A percentile compares a stretch with the other conserved stretches of the same genome.
Conservation (phyloP, 768 basidiomycete species). For the Termitomyces sp. region DNA sequence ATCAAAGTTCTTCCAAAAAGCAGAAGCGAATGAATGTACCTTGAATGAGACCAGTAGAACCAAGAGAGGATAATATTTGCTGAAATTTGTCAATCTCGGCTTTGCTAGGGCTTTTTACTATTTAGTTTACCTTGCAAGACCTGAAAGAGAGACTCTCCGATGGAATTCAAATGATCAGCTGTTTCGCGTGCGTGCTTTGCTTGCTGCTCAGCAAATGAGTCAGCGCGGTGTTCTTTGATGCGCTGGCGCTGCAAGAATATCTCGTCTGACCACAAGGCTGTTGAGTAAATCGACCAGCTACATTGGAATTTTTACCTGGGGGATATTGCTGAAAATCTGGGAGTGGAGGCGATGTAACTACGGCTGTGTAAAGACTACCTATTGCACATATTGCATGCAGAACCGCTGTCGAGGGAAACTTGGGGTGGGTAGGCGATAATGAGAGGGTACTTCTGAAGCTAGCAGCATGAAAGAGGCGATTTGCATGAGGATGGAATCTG, state of each 20-base stretch:
- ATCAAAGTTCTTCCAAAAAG: neutral
- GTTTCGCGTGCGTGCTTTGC: constrained; percentile 49
- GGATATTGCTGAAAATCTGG: constrained; percentile 44
- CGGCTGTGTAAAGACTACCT: constrained; percentile 71
- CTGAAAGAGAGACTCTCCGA: constrained; percentile 54
- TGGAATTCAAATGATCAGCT: constrained; percentile 39
- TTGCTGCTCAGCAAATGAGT: constrained; percentile 65
- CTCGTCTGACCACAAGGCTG: constrained; percentile 34
- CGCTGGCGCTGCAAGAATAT: constrained; percentile 47
- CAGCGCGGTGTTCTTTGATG: constrained; percentile 38
- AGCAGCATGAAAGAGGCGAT: constrained; percentile 61
- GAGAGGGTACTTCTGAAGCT: constrained; percentile 62
- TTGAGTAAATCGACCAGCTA: neutral
- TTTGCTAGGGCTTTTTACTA: neutral
- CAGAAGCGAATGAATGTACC: constrained; percentile 30
- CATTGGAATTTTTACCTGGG: constrained; percentile 29
- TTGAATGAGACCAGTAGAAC: constrained; percentile 74
- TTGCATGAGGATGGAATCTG: constrained; percentile 67
- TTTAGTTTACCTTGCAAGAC: constrained; percentile 52
- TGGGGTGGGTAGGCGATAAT: constrained; percentile 61
- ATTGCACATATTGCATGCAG: constrained; percentile 87
- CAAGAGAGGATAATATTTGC: constrained; percentile 61
- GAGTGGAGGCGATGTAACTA: constrained; percentile 51
- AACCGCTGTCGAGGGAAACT: constrained; percentile 66
- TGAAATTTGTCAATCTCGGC: constrained; percentile 18